phyloP scores from a whole-genome alignment of 495 filamentous ascomycete genomes.

The Podospora fimiseda region DNA sequence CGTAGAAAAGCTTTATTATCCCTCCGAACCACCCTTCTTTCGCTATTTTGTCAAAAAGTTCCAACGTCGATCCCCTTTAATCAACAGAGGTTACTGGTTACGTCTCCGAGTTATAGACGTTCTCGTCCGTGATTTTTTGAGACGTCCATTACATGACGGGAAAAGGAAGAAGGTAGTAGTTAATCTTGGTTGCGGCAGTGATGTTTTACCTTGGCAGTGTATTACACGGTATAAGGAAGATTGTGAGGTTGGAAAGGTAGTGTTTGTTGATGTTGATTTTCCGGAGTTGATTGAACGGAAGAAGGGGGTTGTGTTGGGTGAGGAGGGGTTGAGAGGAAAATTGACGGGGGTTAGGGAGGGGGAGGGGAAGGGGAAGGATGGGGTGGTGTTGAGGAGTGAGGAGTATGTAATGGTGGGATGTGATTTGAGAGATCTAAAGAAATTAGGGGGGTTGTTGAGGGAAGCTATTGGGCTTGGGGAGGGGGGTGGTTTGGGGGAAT shows the following conservation, averaged over 20 bases:
- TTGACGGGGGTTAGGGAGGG: conserved; percentile 10
- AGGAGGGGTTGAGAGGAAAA: conserved; percentile 47
- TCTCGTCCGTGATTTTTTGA: conserved; percentile 63
- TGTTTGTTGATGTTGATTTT: conserved; percentile 86
- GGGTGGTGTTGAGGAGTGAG: conserved; percentile 51
- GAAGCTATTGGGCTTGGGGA: conserved; percentile 50
- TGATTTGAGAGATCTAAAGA: conserved; percentile 62
- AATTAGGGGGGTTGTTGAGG: conserved; percentile 51
- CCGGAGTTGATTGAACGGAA: conserved; percentile 73
- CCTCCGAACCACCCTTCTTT: conserved; percentile 63
- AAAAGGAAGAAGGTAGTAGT: conserved; percentile 68
- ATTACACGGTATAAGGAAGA: conserved; percentile 53
- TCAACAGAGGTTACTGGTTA: conserved; percentile 84
- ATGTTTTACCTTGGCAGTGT: conserved; percentile 85
- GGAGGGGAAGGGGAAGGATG: conserved; percentile 15
- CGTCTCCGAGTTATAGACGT: conserved; percentile 75
- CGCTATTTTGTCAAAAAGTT: conserved; percentile 81
- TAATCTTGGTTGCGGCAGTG: conserved; percentile 88
- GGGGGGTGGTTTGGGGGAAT: conserved; percentile 39
- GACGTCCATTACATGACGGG: conserved; percentile 31
- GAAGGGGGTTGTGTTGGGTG: conserved; percentile 54
- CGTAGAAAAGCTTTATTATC: conserved; percentile 76
- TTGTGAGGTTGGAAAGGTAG: conserved; percentile 41
- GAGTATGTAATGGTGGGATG: conserved; percentile 76
- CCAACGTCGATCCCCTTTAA: conserved; percentile 70